phyloP scores from a whole-genome alignment of 768 basidiomycete species.

The Gautieria morchelliformis region DNA sequence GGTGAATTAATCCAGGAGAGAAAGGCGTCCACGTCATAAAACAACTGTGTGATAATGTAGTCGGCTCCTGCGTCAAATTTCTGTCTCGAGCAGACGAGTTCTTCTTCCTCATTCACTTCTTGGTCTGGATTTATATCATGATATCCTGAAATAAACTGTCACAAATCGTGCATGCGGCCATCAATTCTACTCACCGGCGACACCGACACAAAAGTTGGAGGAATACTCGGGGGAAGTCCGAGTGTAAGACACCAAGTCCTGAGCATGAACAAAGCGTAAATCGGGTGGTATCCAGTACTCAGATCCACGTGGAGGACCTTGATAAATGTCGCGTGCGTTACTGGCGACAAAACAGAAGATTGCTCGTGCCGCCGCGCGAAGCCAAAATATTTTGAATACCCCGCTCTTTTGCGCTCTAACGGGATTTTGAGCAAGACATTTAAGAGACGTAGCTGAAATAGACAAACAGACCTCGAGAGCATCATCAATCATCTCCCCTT shows the following conservation, averaged over 20 bases:
- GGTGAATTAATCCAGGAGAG: conserved; percentile 66
- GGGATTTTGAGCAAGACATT: conserved; percentile 5
- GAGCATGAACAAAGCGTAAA: conserved; percentile 73
- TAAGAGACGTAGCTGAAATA: conserved; percentile 2
- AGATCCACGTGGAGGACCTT: conserved; percentile 89
- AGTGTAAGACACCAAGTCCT: conserved; percentile 92
- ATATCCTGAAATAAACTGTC: conserved; percentile 46
- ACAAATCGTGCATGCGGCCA: background rate
- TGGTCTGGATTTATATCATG: conserved; percentile 80
- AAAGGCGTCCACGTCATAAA: conserved; percentile 92
- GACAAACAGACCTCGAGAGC: conserved; percentile 73
- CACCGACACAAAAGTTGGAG: too few relatives aligned
- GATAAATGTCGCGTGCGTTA: too few relatives aligned
- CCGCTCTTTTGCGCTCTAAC: conserved; percentile 62
- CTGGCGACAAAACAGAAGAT: background rate
- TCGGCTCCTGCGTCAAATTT: conserved; percentile 95
- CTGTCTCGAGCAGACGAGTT: conserved; percentile 62
- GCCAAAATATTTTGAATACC: too few relatives aligned
- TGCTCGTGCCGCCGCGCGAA: conserved; percentile 68
- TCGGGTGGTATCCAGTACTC: conserved; percentile 89
- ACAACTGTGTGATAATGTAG: conserved; percentile 92
- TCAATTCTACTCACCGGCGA: background rate
- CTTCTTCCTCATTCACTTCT: conserved; percentile 43
- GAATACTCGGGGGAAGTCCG: conserved; percentile 67
- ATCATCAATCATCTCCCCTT: conserved; percentile 75